phyloP scores from a whole-genome alignment of 2,329 filamentous ascomycete genomes.

The Aspergillus pseudonomiae region DNA sequence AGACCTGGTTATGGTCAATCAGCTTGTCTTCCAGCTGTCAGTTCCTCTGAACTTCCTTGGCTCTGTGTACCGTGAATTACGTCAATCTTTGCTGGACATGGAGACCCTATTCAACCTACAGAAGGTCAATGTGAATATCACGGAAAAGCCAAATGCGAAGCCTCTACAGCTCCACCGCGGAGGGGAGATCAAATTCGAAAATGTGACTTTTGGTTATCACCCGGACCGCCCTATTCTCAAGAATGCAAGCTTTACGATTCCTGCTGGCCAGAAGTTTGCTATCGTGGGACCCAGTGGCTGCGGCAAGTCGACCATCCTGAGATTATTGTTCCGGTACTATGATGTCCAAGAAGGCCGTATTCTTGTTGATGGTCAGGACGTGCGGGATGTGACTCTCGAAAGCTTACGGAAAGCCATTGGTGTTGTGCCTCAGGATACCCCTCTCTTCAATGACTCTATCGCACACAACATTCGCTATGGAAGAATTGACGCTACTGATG shows the following conservation, averaged over 20 bases:
- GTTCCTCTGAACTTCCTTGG: conserved; percentile 96
- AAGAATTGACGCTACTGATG: conserved; percentile 72
- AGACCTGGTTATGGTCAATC: conserved; percentile 98
- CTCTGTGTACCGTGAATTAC: conserved; percentile 94
- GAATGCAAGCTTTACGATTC: conserved; percentile 84
- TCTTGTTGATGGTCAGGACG: conserved; percentile 88
- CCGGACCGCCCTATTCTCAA: conserved; percentile 83
- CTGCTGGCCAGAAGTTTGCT: conserved; percentile 92
- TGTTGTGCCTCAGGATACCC: conserved; percentile 95
- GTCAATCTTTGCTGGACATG: conserved; percentile 96
- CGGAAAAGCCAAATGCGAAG: conserved; percentile 74
- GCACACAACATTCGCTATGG: conserved; percentile 96
- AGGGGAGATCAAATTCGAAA: conserved; percentile 91
- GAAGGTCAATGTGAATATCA: conserved; percentile 89
- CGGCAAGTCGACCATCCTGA: conserved; percentile 90
- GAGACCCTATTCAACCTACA: conserved; percentile 97
- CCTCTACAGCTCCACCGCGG: conserved; percentile 72
- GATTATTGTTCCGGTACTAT: conserved; percentile 91
- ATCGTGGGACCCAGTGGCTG: conserved; percentile 94
- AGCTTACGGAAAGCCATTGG: conserved; percentile 84
- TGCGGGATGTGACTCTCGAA: conserved; percentile 79
- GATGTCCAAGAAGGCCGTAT: conserved; percentile 85
- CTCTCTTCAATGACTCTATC: conserved; percentile 95
- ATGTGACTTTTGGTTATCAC: conserved; percentile 92
- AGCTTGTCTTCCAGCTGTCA: conserved; percentile 96